phyloP scores from a whole-genome alignment of 2,329 filamentous ascomycete genomes.

The Ambrosiella xylebori region DNA sequence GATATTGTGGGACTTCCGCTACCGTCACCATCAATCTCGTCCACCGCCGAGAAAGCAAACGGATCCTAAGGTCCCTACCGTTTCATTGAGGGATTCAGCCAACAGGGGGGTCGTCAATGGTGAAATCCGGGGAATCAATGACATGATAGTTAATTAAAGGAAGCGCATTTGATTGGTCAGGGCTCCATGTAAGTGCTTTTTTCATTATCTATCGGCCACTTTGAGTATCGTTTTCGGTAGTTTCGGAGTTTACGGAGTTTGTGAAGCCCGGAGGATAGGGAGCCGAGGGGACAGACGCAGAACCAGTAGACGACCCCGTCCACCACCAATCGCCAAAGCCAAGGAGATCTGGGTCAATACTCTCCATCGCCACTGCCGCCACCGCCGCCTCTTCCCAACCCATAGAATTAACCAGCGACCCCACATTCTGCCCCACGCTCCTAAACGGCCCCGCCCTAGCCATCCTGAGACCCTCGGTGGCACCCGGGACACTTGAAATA shows the following conservation, averaged over 20 bases:
- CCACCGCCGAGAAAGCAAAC: no score
- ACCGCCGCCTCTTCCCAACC: not conserved
- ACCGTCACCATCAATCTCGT: no score
- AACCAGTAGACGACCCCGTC: not conserved
- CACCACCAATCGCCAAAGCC: not conserved
- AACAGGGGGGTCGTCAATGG: slow-evolving; percentile 3
- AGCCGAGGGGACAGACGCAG: not conserved
- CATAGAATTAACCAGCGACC: not conserved
- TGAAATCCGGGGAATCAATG: slow-evolving; percentile 8
- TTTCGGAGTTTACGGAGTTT: no score
- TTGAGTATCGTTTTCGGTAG: no score
- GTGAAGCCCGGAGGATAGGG: not conserved
- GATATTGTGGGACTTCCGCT: no score
- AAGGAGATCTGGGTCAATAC: not conserved
- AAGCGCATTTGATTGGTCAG: not conserved
- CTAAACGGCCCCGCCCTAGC: not conserved
- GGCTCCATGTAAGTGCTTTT: not conserved
- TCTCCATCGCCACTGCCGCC: slow-evolving; percentile 1
- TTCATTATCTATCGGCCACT: no score
- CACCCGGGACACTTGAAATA: not conserved
- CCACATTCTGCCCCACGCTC: not conserved
- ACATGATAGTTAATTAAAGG: not conserved
- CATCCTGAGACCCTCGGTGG: not conserved
- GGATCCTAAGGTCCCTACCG: not conserved
- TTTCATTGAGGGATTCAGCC: not conserved